These are phyloP conservation scores for Daldinia eschscholtzii DNA, from an alignment of 2,329 filamentous ascomycete species.

Conservation along the genomic window DNA sequence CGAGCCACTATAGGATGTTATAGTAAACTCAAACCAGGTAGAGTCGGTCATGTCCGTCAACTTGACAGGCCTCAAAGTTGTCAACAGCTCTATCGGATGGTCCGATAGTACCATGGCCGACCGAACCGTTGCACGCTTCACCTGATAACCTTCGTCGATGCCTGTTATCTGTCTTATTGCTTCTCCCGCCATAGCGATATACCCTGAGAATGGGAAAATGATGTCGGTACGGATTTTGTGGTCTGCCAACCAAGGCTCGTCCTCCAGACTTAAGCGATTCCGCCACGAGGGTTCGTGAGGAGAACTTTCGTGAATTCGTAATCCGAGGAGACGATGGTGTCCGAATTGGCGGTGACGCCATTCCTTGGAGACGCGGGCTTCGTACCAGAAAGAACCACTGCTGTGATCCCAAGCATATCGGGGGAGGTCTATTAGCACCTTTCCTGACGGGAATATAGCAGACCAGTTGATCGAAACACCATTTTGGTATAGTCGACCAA, in stretches of 20 bases:
- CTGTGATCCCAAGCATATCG: neutral
- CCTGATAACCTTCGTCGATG: neutral
- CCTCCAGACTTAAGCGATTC: neutral
- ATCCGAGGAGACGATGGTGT: neutral
- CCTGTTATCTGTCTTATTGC: slow-evolving; percentile 1
- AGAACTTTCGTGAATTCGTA: neutral
- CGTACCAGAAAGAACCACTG: neutral
- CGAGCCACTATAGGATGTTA: neutral
- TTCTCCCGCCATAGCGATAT: neutral
- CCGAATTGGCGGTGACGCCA: neutral
- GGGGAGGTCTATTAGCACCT: neutral
- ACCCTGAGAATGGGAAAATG: neutral
- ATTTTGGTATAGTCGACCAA: neutral
- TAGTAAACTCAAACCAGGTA: slow-evolving; percentile 1
- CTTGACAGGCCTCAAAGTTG: neutral
- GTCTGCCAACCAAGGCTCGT: neutral
- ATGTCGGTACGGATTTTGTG: neutral
- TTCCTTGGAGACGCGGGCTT: neutral
- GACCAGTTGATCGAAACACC: neutral
- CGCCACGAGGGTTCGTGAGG: neutral
- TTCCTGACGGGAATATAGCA: neutral
- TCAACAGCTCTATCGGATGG: neutral
- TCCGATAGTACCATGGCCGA: neutral
- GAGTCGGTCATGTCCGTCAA: neutral
- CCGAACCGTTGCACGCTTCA: neutral